Base-by-base conservation (phyloP, 75 land plant genomes). In the Pinus albicaulis region DNA sequence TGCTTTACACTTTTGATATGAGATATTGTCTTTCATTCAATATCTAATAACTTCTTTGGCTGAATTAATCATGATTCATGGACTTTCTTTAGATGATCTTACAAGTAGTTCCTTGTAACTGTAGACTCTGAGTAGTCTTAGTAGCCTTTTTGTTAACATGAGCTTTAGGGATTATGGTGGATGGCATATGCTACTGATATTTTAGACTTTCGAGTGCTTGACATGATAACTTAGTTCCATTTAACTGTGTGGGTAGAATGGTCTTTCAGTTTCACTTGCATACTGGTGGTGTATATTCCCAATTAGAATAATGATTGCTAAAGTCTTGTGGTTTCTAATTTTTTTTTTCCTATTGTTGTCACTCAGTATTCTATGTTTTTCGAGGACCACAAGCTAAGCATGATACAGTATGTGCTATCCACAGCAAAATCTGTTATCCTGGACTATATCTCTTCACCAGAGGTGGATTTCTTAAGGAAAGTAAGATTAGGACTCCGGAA, bases 371-470 rank as follows among this genome's bases (percentile, higher is more conserved):
- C 89, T 57, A 57, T 61, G 13, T 95, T 95, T 80, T 93, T 77
- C 66, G 77, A 82, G 53, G 83, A 88, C 41, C 93, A 90, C 76
- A 77, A 83, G 7, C 64, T 83, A 53, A 79, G 81, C 57, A n/a
- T 71, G 19, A 34, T 59, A 19, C 14, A 28, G 0, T 87, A 44
- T 53, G 6, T 92, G 3, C 57, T 57, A 44, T 74, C 57, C 12
- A n/a, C 66, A 11, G 6, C 73, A 28, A 83, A 68, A 65, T 0
- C n/a, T 20, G 34, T 52, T 3, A 16, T 3, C 0, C 20, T 89
- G 25, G 60, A 77, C 15, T 94, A 80, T 73, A 53, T 94, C 59
- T 96, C 99, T 26, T 90, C 98, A 25, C 85, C 98, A n/a, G 99
- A 96, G 77, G 84, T 94, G 25, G 89, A 81, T 17, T 87, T 96